Conservation (phyloP, 2,329 filamentous ascomycete genomes). For the Pseudogymnoascus destructans region DNA sequence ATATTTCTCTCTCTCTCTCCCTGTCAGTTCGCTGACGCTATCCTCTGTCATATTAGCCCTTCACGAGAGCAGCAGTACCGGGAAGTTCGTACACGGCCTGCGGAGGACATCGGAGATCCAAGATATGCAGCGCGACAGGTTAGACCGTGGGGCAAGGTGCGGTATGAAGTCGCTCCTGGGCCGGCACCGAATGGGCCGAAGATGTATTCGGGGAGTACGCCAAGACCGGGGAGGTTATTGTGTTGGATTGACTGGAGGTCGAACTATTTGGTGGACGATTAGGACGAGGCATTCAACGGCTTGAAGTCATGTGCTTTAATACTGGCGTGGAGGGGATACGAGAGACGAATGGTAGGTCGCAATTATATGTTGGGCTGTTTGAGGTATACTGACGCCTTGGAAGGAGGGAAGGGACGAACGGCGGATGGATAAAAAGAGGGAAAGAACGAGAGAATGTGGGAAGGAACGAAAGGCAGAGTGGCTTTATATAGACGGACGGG, state of each 20-base stretch:
- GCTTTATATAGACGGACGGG: neutral
- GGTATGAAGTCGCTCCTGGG: neutral
- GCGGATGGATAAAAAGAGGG: no score
- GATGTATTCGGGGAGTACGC: neutral
- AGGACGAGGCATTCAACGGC: neutral
- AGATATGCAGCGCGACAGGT: neutral
- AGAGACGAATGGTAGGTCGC: neutral
- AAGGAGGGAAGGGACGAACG: no score
- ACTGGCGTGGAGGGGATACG: neutral
- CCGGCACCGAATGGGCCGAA: neutral
- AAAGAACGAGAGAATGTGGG: no score
- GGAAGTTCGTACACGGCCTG: neutral
- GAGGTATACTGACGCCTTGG: neutral
- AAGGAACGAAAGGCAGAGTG: no score
- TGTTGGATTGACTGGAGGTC: neutral
- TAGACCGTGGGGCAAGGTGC: neutral
- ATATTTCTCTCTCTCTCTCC: neutral
- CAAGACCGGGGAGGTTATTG: conserved; percentile 6
- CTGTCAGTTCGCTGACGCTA: neutral
- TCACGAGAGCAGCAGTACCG: conserved; percentile 1
- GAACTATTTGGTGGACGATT: neutral
- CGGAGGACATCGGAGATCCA: neutral
- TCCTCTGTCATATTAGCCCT: neutral
- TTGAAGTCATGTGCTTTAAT: neutral
- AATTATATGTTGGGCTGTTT: neutral